Evolutionary conservation across 441 rosid genomes (phyloP).

Genomic region (Bruguiera hainesii): DNA sequence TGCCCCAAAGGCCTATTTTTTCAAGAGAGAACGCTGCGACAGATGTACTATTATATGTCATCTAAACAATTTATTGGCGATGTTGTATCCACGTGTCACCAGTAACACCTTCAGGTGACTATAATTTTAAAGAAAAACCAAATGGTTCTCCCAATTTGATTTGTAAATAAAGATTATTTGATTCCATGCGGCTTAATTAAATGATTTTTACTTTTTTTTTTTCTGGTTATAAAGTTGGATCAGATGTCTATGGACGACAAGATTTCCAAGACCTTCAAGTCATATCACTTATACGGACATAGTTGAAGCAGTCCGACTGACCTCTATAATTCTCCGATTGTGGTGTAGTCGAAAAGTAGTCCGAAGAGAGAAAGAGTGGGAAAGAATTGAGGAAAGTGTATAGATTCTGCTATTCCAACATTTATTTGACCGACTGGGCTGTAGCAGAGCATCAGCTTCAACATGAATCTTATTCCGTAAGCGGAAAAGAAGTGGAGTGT

Average conservation of each 20-base stretch:
- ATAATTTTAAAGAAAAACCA: too few species aligned
- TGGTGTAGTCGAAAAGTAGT: conserved; percentile 94
- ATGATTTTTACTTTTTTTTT: conserved; percentile 7
- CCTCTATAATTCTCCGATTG: conserved; percentile 71
- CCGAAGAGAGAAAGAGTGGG: conserved; percentile 67
- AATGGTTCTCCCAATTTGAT: too few species aligned
- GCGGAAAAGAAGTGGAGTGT: too few species aligned
- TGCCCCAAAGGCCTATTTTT: too few species aligned
- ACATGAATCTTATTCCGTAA: not conserved
- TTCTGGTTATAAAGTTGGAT: conserved; percentile 63
- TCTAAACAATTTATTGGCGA: too few species aligned
- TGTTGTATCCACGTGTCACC: too few species aligned
- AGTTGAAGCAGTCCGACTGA: conserved; percentile 77
- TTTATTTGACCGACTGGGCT: conserved; percentile 6
- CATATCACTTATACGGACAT: conserved; percentile 77
- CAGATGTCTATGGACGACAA: conserved; percentile 95
- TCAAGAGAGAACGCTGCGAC: too few species aligned
- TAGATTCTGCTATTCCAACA: not conserved
- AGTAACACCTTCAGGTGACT: too few species aligned
- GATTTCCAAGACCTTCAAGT: conserved; percentile 78
- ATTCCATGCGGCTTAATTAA: conserved; percentile 1
- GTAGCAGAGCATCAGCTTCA: not conserved
- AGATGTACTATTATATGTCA: too few species aligned
- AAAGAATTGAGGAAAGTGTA: conserved; percentile 80
- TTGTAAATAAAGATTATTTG: not conserved